Evolutionary conservation across 768 basidiomycete genomes (phyloP).

Genomic region (Gautieria morchelliformis): DNA sequence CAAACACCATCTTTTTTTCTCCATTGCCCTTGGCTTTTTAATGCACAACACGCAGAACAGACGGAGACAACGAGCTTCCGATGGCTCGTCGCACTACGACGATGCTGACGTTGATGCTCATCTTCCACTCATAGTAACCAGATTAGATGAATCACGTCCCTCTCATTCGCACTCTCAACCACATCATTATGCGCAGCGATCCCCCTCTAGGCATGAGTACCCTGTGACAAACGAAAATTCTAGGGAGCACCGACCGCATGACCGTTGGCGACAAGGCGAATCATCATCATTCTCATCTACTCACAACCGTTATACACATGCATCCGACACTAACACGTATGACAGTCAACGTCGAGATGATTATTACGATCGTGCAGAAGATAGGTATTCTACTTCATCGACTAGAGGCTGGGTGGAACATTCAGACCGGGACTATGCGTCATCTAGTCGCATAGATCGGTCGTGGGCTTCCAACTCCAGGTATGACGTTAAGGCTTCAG

Average conservation of each 20-base stretch:
- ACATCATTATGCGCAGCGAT: slow-evolving; percentile 24
- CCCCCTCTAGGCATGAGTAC: slow-evolving; percentile 30
- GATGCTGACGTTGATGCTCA: slow-evolving; percentile 35
- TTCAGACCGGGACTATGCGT: slow-evolving; percentile 30
- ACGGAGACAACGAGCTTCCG: neutral
- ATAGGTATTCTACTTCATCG: slow-evolving; percentile 33
- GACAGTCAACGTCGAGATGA: slow-evolving; percentile 41
- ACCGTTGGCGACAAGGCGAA: slow-evolving; percentile 44
- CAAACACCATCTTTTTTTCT: neutral
- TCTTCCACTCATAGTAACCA: slow-evolving; percentile 33
- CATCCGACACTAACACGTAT: slow-evolving; percentile 35
- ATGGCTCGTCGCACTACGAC: slow-evolving; percentile 22
- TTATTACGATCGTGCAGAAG: slow-evolving; percentile 31
- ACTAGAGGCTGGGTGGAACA: slow-evolving; percentile 29
- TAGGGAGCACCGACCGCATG: slow-evolving; percentile 37
- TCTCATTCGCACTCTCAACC: slow-evolving; percentile 27
- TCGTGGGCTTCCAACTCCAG: neutral
- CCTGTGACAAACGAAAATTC: slow-evolving; percentile 37
- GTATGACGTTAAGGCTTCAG: neutral
- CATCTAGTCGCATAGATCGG: slow-evolving; percentile 20
- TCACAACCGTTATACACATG: slow-evolving; percentile 32
- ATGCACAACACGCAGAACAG: slow-evolving; percentile 4
- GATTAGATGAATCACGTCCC: slow-evolving; percentile 41
- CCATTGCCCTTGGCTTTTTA: neutral
- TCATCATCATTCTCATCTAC: slow-evolving; percentile 18